These are phyloP conservation scores for Gymnopus androsaceus DNA, from an alignment of 1,284 basidiomycete genomes.

Conservation along the genomic window DNA sequence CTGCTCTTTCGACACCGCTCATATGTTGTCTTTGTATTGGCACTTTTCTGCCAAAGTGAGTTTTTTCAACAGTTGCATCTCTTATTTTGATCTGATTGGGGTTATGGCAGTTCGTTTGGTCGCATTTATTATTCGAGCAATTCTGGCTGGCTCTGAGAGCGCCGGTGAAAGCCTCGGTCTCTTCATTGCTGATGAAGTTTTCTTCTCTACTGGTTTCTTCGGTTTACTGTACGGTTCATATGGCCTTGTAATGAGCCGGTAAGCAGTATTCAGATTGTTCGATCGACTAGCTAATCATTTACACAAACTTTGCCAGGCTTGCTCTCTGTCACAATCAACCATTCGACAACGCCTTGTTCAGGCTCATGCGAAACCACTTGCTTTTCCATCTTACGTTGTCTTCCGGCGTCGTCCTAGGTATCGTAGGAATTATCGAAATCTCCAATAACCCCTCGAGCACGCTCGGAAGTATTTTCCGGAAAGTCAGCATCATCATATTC, in stretches of 20 bases:
- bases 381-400: constrained; percentile 27
- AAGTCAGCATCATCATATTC: constrained; percentile 45
- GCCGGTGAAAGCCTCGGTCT: constrained; percentile 17
- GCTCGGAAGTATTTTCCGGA: constrained; percentile 32
- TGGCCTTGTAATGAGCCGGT: constrained; percentile 25
- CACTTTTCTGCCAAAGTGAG: constrained; percentile 37
- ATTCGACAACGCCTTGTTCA: constrained; percentile 22
- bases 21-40: constrained; percentile 33
- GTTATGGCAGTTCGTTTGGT: constrained; percentile 18
- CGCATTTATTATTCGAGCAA: constrained; percentile 18
- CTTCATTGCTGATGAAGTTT: constrained; percentile 18
- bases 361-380: constrained; percentile 27
- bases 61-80: not conserved
- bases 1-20: constrained; percentile 31
- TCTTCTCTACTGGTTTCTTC: constrained; percentile 27
- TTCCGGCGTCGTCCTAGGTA: constrained; percentile 32
- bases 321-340: not conserved
- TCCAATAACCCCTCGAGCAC: constrained; percentile 10
- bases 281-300: not conserved
- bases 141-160: constrained; percentile 11
- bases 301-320: not conserved
- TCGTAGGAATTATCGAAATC: constrained; percentile 30
- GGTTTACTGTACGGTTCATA: constrained; percentile 27
- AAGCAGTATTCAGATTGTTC: not conserved
- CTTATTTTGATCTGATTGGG: not conserved